A percentile compares a stretch with the other conserved stretches of the same genome.
These are phyloP conservation scores for Pholiota conissans DNA, from an alignment of 768 basidiomycete species.

Conservation along the genomic window DNA sequence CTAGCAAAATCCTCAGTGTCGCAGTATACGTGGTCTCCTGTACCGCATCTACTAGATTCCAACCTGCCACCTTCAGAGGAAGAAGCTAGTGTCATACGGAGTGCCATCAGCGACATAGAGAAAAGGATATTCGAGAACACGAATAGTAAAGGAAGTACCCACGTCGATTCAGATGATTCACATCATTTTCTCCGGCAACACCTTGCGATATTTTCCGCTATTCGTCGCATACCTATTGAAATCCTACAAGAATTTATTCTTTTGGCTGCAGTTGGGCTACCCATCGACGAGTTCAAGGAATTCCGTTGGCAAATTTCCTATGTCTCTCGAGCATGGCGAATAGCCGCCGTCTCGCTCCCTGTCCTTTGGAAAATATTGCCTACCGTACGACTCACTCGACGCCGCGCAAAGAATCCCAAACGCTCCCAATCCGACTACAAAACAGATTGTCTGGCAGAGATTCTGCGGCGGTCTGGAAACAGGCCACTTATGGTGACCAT, in stretches of 20 bases:
- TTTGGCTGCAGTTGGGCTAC: neutral
- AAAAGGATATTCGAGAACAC: neutral
- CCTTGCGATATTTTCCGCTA: neutral
- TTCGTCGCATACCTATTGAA: conserved; percentile 4
- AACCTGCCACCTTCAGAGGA: conserved; percentile 1
- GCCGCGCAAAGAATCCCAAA: neutral
- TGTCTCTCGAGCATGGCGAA: neutral
- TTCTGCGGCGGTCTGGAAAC: conserved; percentile 1
- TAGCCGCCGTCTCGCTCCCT: neutral
- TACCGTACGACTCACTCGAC: neutral
- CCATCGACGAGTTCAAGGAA: neutral
- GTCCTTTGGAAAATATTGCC: neutral
- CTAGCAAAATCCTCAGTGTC: no score
- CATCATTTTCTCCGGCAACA: conserved; percentile 1
- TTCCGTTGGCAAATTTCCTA: neutral
- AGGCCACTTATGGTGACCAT: neutral
- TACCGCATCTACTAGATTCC: conserved; percentile 1
- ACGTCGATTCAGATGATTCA: no score
- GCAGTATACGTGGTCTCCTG: neutral
- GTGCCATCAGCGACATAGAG: neutral
- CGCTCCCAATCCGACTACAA: neutral
- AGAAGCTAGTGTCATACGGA: neutral
- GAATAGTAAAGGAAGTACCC: neutral
- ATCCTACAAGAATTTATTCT: conserved; percentile 7
- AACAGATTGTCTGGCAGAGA: neutral